These are phyloP conservation scores for Candida namnaoensis DNA, from an alignment of 805 yeast genomes.

Conservation along the genomic window DNA sequence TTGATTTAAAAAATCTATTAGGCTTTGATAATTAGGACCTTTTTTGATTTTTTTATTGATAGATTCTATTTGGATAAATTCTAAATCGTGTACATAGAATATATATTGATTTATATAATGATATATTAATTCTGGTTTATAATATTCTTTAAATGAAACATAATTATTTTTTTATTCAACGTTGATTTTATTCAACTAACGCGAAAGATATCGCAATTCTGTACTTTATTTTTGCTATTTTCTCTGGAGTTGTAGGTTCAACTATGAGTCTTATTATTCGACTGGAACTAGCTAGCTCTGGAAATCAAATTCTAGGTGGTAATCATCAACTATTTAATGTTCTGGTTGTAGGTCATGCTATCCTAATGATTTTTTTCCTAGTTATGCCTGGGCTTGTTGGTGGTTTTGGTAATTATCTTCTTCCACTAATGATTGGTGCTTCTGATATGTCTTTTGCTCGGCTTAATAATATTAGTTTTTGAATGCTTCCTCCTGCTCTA, in stretches of 20 bases:
- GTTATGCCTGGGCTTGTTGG: conserved; percentile 18
- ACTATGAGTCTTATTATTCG: conserved; percentile 17
- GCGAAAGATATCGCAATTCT: conserved; percentile 20
- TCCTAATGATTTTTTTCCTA: conserved; percentile 17
- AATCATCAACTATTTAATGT: conserved; percentile 18
- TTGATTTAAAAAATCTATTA: no score
- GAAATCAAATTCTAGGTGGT: conserved; percentile 13
- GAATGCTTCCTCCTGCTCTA: conserved; percentile 13
- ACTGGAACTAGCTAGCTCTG: conserved; percentile 17
- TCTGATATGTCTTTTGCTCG: conserved; percentile 14
- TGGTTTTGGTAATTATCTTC: conserved; percentile 14
- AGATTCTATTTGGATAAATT: no score
- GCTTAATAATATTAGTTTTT: conserved; percentile 7
- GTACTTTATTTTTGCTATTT: conserved; percentile 16
- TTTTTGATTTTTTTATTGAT: no score
- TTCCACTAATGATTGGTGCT: conserved; percentile 17
- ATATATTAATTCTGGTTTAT: no score
- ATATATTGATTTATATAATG: no score
- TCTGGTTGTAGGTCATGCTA: conserved; percentile 16
- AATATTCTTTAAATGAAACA: no score
- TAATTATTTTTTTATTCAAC: no score
- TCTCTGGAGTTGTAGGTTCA: conserved; percentile 17
- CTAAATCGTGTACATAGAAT: no score
- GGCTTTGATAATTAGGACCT: no score
- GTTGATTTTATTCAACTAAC: conserved; percentile 15